phyloP scores from a whole-genome alignment of 2,329 filamentous ascomycete genomes.

The Aspergillus spinulosporus region DNA sequence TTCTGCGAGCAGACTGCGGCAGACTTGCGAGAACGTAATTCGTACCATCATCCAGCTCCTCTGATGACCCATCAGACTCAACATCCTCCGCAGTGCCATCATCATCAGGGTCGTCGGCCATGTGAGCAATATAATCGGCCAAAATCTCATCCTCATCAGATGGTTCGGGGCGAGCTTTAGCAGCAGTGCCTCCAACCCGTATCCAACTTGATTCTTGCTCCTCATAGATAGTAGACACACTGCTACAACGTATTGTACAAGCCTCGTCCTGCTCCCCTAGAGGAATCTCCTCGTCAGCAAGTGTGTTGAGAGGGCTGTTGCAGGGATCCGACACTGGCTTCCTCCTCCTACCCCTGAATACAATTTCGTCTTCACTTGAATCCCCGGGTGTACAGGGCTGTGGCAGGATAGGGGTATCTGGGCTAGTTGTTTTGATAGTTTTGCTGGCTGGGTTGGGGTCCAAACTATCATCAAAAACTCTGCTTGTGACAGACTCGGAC shows the following conservation, averaged over 20 bases:
- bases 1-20: neutral
- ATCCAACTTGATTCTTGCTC: neutral
- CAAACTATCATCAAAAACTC: conserved; percentile 12
- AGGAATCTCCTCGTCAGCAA: neutral
- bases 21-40: neutral
- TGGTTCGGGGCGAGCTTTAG: conserved; percentile 19
- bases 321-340: conserved; percentile 4
- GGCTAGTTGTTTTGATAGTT: neutral
- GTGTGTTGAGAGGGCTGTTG: neutral
- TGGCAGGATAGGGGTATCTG: conserved; percentile 31
- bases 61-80: neutral
- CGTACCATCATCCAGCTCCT: neutral
- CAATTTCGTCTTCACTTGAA: conserved; percentile 66
- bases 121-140: conserved; percentile 45
- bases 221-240: neutral
- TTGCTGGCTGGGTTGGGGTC: neutral
- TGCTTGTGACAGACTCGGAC: neutral
- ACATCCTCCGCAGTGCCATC: neutral
- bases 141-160: conserved; percentile 52
- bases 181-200: neutral
- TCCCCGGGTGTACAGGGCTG: conserved; percentile 48
- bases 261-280: neutral
- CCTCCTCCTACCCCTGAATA: conserved; percentile 40
- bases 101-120: conserved; percentile 33
- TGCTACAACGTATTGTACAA: no score